Evolutionary conservation across 106 monocot species (phyloP), one percentile per base, ranked within the genome.

Genomic region (Dioscorea zingiberensis): DNA sequence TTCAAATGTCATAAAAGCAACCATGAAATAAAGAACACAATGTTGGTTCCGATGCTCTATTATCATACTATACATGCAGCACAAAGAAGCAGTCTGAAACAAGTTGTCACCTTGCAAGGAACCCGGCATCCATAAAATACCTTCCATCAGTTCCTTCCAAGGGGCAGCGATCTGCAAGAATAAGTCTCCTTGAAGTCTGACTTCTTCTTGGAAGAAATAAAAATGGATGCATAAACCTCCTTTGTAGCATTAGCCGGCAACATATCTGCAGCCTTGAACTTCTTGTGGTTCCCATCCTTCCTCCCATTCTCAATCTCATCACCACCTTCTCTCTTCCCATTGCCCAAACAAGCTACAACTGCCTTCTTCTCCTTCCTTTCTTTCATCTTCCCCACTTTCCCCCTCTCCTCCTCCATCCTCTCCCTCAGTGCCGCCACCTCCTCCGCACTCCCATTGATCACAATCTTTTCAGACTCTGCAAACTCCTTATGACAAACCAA

Each of bases 191-290:
- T 97, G 46, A 83, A 67, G 8, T 83, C 78, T 10, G 69, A 66
- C 68, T 97, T 97, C 68, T 97, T 97, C 64, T 71, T 88, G 0
- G 95, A 97, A 8, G 91, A 91, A 18, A 85, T 97, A 47, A 97
- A 97, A 13, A 97, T 88, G 0, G 95, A 97, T 12, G 88, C 95
- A 75, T 91, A 97, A 14, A 97, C 83, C 62, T 88, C 88, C 76
- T 97, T 97, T 0, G 78, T 97, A 0, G 95, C 95, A 81, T 97
- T 63, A 0, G 71, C 85, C 0, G 95, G 95, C 3, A 77, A 83
- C 56, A 78, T 72, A 75, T 83, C 83, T 14, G 73, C 60, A 0
- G 94, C 94, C 74, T 78, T 91, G 72, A 91, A 91, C 69, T 80
- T 80, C 71, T 95, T 95, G 26, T 12, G 49, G 25, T 58, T 18